A percentile compares a stretch with the other conserved stretches of the same genome.
Conservation (phyloP, 345 rosid genomes). For the Eucalyptus guilfoylei region DNA sequence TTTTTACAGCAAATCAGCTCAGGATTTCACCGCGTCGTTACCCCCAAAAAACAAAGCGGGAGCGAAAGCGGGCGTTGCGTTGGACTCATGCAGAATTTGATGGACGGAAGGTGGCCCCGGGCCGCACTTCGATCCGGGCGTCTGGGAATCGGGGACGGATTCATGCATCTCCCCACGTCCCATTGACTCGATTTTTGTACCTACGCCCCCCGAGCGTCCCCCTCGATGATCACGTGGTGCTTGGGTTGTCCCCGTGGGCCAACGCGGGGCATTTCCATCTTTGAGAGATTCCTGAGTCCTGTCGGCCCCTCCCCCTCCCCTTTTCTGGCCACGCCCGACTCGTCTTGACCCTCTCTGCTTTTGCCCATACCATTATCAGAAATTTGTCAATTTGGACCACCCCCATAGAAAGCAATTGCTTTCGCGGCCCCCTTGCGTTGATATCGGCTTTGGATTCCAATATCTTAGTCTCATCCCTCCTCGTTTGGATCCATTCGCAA, state of each 20-base stretch:
- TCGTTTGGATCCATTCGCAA: accelerated
- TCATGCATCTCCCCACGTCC: neutral
- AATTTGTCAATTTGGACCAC: neutral
- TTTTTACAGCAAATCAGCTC: no score
- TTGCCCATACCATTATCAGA: neutral
- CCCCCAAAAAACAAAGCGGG: accelerated
- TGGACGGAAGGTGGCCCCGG: neutral
- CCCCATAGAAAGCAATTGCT: accelerated
- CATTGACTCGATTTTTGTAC: neutral
- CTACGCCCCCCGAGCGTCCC: neutral
- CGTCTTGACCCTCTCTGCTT: neutral
- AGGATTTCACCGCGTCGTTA: neutral
- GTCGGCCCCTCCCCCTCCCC: neutral
- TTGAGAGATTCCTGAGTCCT: neutral
- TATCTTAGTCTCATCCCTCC: neutral
- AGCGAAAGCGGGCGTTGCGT: neutral
- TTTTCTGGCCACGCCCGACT: neutral
- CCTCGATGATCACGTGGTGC: neutral
- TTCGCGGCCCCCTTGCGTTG: neutral
- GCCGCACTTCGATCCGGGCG: neutral
- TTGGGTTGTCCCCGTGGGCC: no score
- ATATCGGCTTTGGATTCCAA: neutral
- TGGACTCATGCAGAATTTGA: neutral
- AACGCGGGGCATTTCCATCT: neutral
- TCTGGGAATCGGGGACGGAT: neutral